Evolutionary conservation across 345 rosid species (phyloP).

Genomic region (Passiflora organensis): DNA sequence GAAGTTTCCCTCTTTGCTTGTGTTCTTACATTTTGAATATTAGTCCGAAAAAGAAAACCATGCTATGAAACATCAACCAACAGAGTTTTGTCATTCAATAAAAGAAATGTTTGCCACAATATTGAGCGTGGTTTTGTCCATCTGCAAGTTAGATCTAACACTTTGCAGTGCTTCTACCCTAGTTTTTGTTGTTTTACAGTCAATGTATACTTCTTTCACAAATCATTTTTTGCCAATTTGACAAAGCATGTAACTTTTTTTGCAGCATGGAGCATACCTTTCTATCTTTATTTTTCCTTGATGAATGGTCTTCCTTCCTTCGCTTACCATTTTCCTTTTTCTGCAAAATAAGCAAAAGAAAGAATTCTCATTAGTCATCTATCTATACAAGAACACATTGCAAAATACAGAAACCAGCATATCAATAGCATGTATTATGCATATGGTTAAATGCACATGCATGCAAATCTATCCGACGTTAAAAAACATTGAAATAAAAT

Average conservation of each 20-base stretch:
- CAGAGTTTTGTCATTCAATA: too few relatives aligned
- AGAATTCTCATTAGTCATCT: not conserved
- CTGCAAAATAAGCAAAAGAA: conserved; percentile 28
- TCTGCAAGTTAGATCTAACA: not conserved
- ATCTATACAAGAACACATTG: too few relatives aligned
- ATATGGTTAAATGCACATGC: too few relatives aligned
- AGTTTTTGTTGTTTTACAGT: not conserved
- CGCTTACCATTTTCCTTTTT: conserved; percentile 78
- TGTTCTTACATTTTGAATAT: too few relatives aligned
- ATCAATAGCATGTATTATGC: too few relatives aligned
- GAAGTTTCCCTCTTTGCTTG: too few relatives aligned
- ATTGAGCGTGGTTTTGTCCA: not conserved
- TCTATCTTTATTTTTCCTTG: conserved; percentile 74
- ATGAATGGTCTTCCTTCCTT: conserved; percentile 74
- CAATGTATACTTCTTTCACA: not conserved
- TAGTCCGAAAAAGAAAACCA: too few relatives aligned
- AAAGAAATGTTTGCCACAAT: not conserved
- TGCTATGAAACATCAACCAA: too few relatives aligned
- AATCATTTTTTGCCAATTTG: not conserved
- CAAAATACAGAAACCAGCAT: too few relatives aligned
- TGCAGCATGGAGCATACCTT: conserved; percentile 38
- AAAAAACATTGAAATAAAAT: too few relatives aligned
- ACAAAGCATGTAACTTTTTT: not conserved
- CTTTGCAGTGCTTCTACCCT: not conserved
- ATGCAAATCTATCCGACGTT: too few relatives aligned